Conservation (phyloP, 2,329 filamentous ascomycete species). For the Hymenoscyphus repandus region DNA sequence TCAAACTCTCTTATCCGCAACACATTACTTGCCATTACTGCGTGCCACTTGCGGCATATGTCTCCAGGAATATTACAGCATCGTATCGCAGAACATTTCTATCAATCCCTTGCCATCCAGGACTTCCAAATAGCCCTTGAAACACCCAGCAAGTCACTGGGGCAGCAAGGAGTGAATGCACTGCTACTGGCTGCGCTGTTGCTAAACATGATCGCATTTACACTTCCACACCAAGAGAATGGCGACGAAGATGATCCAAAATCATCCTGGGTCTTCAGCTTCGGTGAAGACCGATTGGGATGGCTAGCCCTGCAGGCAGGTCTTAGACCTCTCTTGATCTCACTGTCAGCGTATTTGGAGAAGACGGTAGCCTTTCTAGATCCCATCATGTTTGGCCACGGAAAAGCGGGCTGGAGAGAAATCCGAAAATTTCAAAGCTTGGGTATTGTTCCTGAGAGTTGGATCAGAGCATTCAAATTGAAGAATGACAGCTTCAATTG, state of each 20-base stretch:
- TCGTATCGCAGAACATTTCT: slow-evolving; percentile 15
- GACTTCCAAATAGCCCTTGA: slow-evolving; percentile 14
- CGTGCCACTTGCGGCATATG: slow-evolving; percentile 14
- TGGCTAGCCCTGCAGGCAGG: slow-evolving; percentile 13
- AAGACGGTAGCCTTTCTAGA: slow-evolving; percentile 14
- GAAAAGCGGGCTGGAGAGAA: slow-evolving; percentile 14
- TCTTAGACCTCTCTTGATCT: slow-evolving; percentile 14
- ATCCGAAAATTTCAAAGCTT: slow-evolving; percentile 16
- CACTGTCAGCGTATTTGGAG: slow-evolving; percentile 13
- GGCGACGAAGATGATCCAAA: slow-evolving; percentile 14
- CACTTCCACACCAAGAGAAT: slow-evolving; percentile 13
- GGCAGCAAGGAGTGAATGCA: slow-evolving; percentile 14
- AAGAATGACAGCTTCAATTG: slow-evolving; percentile 14
- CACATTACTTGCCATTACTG: slow-evolving; percentile 14
- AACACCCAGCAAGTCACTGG: slow-evolving; percentile 14
- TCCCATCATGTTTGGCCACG: slow-evolving; percentile 15
- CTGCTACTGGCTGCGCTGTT: slow-evolving; percentile 14
- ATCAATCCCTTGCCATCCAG: slow-evolving; percentile 14
- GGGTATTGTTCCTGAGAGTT: slow-evolving; percentile 14
- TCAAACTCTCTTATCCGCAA: slow-evolving; percentile 15
- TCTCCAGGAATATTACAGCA: slow-evolving; percentile 14
- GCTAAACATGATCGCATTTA: slow-evolving; percentile 15
- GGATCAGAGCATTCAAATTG: slow-evolving; percentile 14
- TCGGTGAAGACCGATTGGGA: slow-evolving; percentile 12
- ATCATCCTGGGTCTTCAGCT: slow-evolving; percentile 15